A percentile compares a stretch with the other conserved stretches of the same genome.
Conservation (phyloP, 352 stramenopile genomes). For the Pythium brachiatum region DNA sequence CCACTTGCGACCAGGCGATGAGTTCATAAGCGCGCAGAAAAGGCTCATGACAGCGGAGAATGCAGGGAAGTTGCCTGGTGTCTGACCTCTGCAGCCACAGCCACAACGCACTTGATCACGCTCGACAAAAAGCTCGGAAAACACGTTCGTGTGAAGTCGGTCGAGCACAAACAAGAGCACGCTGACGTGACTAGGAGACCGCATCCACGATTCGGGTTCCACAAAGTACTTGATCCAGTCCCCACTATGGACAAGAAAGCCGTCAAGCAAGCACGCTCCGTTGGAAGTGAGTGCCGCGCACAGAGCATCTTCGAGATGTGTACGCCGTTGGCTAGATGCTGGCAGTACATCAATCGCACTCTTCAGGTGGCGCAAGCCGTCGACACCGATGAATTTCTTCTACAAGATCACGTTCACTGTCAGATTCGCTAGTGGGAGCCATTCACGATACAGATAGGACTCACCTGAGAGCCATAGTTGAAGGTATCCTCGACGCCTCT, state of each 20-base stretch:
- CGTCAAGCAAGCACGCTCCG: not conserved
- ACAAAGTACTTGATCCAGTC: constrained; percentile 13
- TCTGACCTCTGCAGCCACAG: constrained; percentile 5
- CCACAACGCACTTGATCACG: constrained; percentile 1
- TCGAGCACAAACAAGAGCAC: not conserved
- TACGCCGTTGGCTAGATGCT: not conserved
- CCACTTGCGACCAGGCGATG: not conserved
- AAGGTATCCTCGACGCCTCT: not conserved
- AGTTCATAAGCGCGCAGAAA: not conserved
- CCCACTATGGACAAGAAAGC: not conserved
- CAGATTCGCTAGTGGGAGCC: not conserved
- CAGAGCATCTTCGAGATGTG: not conserved
- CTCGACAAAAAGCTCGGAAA: not conserved
- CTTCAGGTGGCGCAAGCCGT: constrained; percentile 1
- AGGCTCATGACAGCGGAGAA: not conserved
- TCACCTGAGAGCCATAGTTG: not conserved
- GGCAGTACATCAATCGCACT: constrained; percentile 1
- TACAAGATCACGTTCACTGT: constrained; percentile 1
- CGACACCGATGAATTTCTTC: constrained; percentile 8
- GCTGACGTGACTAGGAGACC: not conserved
- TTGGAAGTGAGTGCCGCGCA: not conserved
- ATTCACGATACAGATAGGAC: not conserved
- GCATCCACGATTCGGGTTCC: not conserved
- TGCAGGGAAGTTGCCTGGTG: not conserved
- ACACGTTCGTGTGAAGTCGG: not conserved